A percentile compares a stretch with the other conserved stretches of the same genome.
Evolutionary conservation across 116 monocot species (phyloP).

Genomic region (Zostera marina): DNA sequence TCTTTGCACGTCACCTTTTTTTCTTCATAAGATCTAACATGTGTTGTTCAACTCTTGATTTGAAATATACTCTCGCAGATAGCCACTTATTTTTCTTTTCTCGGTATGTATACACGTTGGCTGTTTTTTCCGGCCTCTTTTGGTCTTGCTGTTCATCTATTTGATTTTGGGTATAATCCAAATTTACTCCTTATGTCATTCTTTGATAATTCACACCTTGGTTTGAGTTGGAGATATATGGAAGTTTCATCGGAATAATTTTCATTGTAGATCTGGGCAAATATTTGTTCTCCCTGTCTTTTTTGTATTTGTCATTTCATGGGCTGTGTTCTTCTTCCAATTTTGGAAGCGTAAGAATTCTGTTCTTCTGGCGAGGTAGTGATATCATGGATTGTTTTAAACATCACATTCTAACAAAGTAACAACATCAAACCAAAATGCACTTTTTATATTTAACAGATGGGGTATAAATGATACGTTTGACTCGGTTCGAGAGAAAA

Average conservation of each 20-base stretch:
- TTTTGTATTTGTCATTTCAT: conserved; percentile 67
- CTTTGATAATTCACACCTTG: neutral
- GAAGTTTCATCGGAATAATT: neutral
- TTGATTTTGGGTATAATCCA: conserved; percentile 66
- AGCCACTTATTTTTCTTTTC: conserved; percentile 83
- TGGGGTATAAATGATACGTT: conserved; percentile 62
- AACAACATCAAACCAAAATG: neutral
- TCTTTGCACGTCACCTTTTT: neutral
- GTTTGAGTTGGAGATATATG: neutral
- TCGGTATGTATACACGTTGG: conserved; percentile 92
- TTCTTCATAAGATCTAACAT: neutral
- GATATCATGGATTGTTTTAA: neutral
- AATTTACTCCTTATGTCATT: neutral
- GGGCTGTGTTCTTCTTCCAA: conserved; percentile 83
- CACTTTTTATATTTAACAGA: conserved; percentile 24
- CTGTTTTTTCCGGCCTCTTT: conserved; percentile 68
- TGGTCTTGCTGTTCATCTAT: conserved; percentile 58
- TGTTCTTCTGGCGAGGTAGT: conserved; percentile 64
- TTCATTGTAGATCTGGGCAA: conserved; percentile 39
- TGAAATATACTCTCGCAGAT: conserved; percentile 23
- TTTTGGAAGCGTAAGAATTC: conserved; percentile 94
- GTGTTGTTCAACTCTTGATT: neutral
- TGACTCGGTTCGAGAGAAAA: conserved; percentile 26
- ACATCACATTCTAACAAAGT: too few relatives aligned
- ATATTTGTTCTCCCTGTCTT: conserved; percentile 56